Percentiles rank a stretch among this genome's conserved stretches.
Evolutionary conservation across 257 asterid species (phyloP).

Genomic region (Scutellaria minor): DNA sequence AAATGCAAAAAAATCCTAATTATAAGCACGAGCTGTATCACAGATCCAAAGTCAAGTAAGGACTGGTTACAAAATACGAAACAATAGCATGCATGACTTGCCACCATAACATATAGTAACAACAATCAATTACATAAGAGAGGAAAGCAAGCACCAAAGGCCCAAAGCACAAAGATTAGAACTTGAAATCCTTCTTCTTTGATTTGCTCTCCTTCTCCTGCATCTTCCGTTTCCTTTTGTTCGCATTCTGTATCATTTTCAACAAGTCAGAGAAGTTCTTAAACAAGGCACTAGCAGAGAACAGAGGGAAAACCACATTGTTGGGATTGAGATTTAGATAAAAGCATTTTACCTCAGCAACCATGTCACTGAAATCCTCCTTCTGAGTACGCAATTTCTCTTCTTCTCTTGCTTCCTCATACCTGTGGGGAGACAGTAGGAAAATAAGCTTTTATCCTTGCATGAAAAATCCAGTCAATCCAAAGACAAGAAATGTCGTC

Average conservation of each 20-base stretch:
- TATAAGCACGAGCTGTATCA: neutral
- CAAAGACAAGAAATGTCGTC: neutral
- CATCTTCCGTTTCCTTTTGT: constrained; percentile 91
- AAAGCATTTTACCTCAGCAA: constrained; percentile 72
- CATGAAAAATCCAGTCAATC: neutral
- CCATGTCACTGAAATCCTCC: constrained; percentile 99
- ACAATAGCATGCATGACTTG: constrained; percentile 6
- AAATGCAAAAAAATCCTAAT: constrained; percentile 2
- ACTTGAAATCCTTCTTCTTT: constrained; percentile 92
- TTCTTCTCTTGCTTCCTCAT: constrained; percentile 98
- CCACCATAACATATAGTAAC: constrained; percentile 19
- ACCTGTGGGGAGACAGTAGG: constrained; percentile 44
- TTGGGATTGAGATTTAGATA: neutral
- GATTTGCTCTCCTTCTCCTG: constrained; percentile 88
- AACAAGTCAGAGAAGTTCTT: constrained; percentile 20
- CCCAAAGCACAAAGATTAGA: constrained; percentile 40
- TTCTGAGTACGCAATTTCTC: constrained; percentile 80
- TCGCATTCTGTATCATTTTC: constrained; percentile 65
- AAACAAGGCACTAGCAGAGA: neutral
- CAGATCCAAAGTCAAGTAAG: neutral
- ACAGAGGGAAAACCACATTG: neutral
- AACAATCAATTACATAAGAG: constrained; percentile 15
- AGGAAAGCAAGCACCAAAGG: neutral
- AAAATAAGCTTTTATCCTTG: constrained; percentile 14
- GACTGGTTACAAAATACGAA: constrained; percentile 22